Evolutionary conservation across 495 filamentous ascomycete genomes (phyloP), one percentile per base, ranked within the genome.

Genomic region (Penicilliopsis zonata): DNA sequence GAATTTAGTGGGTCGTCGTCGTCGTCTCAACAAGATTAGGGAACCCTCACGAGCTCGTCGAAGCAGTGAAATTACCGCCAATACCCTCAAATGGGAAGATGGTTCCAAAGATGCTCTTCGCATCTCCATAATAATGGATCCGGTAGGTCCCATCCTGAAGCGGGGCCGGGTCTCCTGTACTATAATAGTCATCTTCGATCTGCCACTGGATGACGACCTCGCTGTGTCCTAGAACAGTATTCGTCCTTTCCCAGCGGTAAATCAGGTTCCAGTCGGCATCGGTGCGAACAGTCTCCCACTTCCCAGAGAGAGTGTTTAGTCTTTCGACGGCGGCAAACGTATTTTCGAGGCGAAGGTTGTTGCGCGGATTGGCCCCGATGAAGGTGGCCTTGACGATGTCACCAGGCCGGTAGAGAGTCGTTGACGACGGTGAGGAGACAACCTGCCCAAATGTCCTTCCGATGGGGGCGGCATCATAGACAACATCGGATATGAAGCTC

Each of bases 311-410:
- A 2, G 53, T 38, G n/a, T 69, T 59, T 14, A 74, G 49, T 34
- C 58, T 66, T 62, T 96, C 86, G 2, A 95, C 76, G 1, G 78
- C 76, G 5, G 78, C 83, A 46, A 76, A 94, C 5, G 80, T 94
- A 6, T 67, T 71, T 44, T 82, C 87, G 9, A 82, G 70, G 13
- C 73, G 72, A 18, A 95, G 69, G 37, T 92, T 76, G 43, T 98
- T 95, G 21, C 88, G 65, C 13, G 88, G 88, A 40, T 94, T 95
- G 2, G 87, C 86, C 24, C 82, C 90, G 9, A 90, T 73, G 53
- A 98, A 95, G 0, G 56, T 74, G 0, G 61, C 80, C 5, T 51
- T 70, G 32, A 86, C 72, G 14, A 44, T 48, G 17, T 69, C 63
- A 6, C 81, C 78, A 7, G 56, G 59, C 3, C 48, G 35, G 37